Evolutionary conservation across 73 alveolate genomes (phyloP), one percentile per base, ranked within the genome.

Genomic region (Paramecium sexaurelia): DNA sequence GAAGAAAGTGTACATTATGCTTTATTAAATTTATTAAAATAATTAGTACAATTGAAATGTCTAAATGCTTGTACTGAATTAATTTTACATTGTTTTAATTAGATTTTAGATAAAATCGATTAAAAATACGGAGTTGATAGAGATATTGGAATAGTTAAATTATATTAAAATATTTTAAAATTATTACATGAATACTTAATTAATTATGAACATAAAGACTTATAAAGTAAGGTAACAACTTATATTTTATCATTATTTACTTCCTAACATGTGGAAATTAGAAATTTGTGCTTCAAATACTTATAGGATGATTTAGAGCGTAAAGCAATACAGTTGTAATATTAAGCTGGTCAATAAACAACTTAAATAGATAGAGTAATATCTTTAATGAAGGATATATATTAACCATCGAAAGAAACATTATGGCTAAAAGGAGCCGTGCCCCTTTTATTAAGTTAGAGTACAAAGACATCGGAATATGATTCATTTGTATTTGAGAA

Each of bases 401-500:
- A 88, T 71, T 68, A 88, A 22, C 94, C 94, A 55, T 43, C 69
- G 6, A 56, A 88, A n/a, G 94, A 88, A 17, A 37, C 26, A 7
- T 27, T 88, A 8, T 88, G 94, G 94, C 27, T 88, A 9, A 41
- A 43, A 69, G 69, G 91, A 9, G 94, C 94, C 7, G 94, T 88
- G 0, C 94, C 94, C 9, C 32, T 88, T 13, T 56, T 88, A 56
- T 68, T 88, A 85, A 68, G 94, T 39, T 43, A 39, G 19, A 56
- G 88, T 36, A 67, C 51, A 29, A 88, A 84, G 45, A 68, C 89
- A 35, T 71, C 89, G 41, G 94, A 88, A 24, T 88, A 88, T 68
- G 94, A 88, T 39, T 32, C 69, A 26, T 41, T 35, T 43, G 17
- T 88, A 8, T 88, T 88, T 88, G 94, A 88, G 41, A 82, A 88